Conservation (phyloP, 1,139 yeast genomes). For the Candida tetrigidarum region DNA sequence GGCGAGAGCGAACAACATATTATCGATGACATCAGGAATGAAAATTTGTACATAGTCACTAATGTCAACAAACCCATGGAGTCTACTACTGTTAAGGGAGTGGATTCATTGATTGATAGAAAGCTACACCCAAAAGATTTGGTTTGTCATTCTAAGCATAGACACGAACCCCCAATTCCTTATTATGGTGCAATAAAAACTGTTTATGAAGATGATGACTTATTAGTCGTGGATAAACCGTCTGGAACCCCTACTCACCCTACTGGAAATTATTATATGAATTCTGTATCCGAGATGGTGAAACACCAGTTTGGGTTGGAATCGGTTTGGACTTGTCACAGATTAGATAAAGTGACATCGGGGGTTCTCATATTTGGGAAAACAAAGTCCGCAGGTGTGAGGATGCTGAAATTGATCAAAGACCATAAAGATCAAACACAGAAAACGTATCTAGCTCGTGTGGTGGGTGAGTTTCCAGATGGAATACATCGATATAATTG, state of each 20-base stretch:
- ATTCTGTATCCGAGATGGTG: slow-evolving; percentile 64
- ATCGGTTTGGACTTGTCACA: slow-evolving; percentile 60
- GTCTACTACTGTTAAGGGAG: slow-evolving; percentile 24
- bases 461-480: slow-evolving; percentile 59
- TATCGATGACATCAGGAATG: slow-evolving; percentile 27
- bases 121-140: slow-evolving; percentile 51
- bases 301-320: slow-evolving; percentile 39
- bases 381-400: slow-evolving; percentile 44
- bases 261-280: slow-evolving; percentile 63
- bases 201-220: slow-evolving; percentile 48
- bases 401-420: slow-evolving; percentile 46
- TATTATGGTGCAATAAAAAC: slow-evolving; percentile 34
- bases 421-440: slow-evolving; percentile 37
- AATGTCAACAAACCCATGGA: slow-evolving; percentile 31
- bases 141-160: slow-evolving; percentile 51
- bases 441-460: slow-evolving; percentile 65
- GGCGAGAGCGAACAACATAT: slow-evolving; percentile 36
- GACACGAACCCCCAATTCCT: slow-evolving; percentile 65
- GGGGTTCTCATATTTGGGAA: slow-evolving; percentile 70
- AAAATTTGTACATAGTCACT: slow-evolving; percentile 28
- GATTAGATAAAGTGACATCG: slow-evolving; percentile 76
- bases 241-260: slow-evolving; percentile 84
- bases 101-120: slow-evolving; percentile 24
- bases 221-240: slow-evolving; percentile 73
- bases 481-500: slow-evolving; percentile 27